phyloP scores from a whole-genome alignment of 2,329 filamentous ascomycete species.

The Xylariaceae sp. region DNA sequence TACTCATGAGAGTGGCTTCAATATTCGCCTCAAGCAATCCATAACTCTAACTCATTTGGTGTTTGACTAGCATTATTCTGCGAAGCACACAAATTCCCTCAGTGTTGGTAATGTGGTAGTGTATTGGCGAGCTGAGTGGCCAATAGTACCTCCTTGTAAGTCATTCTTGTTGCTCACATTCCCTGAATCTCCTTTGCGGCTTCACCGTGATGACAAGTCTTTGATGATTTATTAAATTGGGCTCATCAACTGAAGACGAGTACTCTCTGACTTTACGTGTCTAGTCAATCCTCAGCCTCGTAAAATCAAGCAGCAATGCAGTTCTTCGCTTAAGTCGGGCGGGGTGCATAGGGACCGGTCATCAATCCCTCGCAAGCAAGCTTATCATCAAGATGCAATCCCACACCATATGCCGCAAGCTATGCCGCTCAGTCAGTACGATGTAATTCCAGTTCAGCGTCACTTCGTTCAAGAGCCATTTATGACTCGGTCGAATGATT shows the following conservation, averaged over 20 bases:
- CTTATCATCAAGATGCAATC: background rate
- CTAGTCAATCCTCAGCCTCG: slow-evolving; percentile 49
- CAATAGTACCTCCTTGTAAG: slow-evolving; percentile 63
- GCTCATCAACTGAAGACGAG: background rate
- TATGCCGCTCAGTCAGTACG: slow-evolving; percentile 19
- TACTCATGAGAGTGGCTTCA: background rate
- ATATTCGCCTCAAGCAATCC: background rate
- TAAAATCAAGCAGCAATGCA: slow-evolving; percentile 26
- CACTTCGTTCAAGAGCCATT: slow-evolving; percentile 13
- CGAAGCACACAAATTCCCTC: slow-evolving; percentile 69
- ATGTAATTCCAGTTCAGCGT: slow-evolving; percentile 11
- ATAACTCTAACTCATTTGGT: background rate
- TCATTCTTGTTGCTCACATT: background rate
- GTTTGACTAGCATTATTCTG: slow-evolving; percentile 59
- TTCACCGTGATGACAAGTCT: background rate
- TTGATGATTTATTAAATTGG: background rate
- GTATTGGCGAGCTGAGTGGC: slow-evolving; percentile 78
- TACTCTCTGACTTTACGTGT: background rate
- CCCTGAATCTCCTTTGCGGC: background rate
- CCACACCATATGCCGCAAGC: slow-evolving; percentile 26
- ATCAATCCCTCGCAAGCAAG: slow-evolving; percentile 23
- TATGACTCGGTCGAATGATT: slow-evolving; percentile 10
- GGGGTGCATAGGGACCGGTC: slow-evolving; percentile 12
- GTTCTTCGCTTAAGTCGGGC: background rate
- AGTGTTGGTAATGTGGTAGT: slow-evolving; percentile 69